Conservation (phyloP, 192 early-diverging fungal genomes). For the Gamsiella multidivaricata region DNA sequence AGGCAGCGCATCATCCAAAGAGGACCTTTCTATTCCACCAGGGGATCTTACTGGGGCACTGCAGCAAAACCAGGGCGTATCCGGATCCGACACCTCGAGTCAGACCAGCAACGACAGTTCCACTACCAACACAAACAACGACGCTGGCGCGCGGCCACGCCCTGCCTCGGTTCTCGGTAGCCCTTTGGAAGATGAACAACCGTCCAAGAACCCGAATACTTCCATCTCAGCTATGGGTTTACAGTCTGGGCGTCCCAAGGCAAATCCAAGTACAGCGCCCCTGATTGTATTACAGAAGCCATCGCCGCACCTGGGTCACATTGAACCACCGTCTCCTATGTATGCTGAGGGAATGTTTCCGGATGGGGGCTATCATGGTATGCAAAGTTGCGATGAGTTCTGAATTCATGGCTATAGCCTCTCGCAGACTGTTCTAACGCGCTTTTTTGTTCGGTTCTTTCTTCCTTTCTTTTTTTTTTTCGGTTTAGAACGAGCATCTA, state of each 20-base stretch:
- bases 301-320: conserved; percentile 14
- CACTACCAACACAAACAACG: not conserved
- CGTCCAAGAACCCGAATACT: too few relatives aligned
- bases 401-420: too few relatives aligned
- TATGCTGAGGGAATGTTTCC: not conserved
- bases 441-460: not conserved
- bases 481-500: conserved; percentile 8
- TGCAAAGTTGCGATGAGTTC: too few relatives aligned
- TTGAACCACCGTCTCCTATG: not conserved
- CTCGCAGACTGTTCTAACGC: not conserved
- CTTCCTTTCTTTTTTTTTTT: not conserved
- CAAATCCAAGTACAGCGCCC: not conserved
- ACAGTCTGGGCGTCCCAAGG: not conserved
- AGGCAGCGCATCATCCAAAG: conserved; percentile 12
- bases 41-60: not conserved
- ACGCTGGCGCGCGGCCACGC: too few relatives aligned
- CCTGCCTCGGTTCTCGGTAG: too few relatives aligned
- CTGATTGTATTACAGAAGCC: conserved; percentile 19
- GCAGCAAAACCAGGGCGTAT: not conserved
- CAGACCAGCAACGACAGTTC: not conserved
- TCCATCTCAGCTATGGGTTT: too few relatives aligned
- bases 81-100: conserved; percentile 8
- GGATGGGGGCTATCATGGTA: not conserved
- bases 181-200: not conserved
- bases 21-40: conserved; percentile 9